These are phyloP conservation scores for Fomes fomentarius DNA, from an alignment of 1,284 basidiomycete genomes.

Conservation along the genomic window DNA sequence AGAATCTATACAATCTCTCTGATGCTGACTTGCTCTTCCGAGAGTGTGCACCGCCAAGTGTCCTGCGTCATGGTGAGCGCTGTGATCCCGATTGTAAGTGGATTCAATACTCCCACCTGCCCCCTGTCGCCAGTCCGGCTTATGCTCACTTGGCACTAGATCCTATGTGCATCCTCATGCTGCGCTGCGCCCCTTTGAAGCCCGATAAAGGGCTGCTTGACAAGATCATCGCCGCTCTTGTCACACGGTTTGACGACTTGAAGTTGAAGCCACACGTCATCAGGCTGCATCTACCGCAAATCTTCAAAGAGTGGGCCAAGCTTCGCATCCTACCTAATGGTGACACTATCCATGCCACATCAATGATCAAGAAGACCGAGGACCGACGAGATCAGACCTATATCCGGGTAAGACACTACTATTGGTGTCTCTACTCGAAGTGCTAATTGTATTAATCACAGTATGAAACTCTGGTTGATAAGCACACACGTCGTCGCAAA, in stretches of 20 bases:
- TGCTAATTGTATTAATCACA: no score
- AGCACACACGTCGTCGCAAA: background rate
- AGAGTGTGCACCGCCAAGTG: background rate
- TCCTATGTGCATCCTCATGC: constrained; percentile 2
- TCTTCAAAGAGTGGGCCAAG: constrained; percentile 15
- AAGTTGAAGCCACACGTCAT: background rate
- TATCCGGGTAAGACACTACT: constrained; percentile 24
- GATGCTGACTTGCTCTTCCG: background rate
- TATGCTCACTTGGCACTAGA: constrained; percentile 4
- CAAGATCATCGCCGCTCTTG: constrained; percentile 2
- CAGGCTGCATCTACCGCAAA: background rate
- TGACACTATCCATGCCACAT: constrained; percentile 15
- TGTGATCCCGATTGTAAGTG: no score
- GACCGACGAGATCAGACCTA: constrained; percentile 15
- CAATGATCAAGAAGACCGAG: background rate
- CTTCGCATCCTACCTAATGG: constrained; percentile 15
- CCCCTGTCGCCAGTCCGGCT: background rate
- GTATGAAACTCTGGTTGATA: background rate
- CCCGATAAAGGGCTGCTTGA: background rate
- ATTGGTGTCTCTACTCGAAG: no score
- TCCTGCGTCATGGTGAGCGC: no score
- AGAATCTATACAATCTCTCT: constrained; percentile 21
- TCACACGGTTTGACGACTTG: constrained; percentile 4
- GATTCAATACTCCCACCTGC: background rate
- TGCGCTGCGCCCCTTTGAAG: background rate